These are phyloP conservation scores for Lycium ferocissimum DNA, from an alignment of 257 asterid genomes.

Conservation along the genomic window DNA sequence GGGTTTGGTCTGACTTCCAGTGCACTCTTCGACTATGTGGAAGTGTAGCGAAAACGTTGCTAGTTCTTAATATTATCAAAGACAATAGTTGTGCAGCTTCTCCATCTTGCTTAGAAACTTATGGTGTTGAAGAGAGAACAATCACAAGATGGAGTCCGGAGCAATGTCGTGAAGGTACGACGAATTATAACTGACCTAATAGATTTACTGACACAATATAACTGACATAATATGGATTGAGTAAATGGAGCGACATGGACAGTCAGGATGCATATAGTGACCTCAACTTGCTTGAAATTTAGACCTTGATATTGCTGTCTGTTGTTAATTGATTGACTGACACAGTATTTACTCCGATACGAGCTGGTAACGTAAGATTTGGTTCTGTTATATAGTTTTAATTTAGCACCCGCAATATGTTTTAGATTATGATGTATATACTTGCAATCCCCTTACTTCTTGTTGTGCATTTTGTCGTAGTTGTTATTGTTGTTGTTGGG, in stretches of 20 bases:
- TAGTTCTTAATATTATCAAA: conserved; percentile 48
- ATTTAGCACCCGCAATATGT: not conserved
- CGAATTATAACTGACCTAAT: not conserved
- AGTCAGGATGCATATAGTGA: not conserved
- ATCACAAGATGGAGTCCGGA: conserved; percentile 75
- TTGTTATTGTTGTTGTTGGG: too few species aligned
- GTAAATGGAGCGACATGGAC: not conserved
- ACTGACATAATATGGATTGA: too few species aligned
- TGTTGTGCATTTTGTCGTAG: not conserved
- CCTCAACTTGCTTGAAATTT: not conserved
- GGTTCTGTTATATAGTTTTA: not conserved
- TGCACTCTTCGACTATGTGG: conserved; percentile 83
- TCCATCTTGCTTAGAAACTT: conserved; percentile 48
- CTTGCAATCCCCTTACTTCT: not conserved
- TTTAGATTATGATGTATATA: too few species aligned
- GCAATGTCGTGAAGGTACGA: conserved; percentile 49
- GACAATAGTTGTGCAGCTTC: conserved; percentile 23
- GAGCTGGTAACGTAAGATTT: not conserved
- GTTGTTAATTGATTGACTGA: not conserved
- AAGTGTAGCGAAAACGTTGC: conserved; percentile 78
- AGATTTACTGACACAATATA: not conserved
- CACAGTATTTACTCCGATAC: not conserved
- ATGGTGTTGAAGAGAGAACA: conserved; percentile 59
- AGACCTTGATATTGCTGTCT: not conserved
- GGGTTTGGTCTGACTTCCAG: conserved; percentile 80